A percentile compares a stretch with the other conserved stretches of the same genome.
Conservation (phyloP, 2,329 filamentous ascomycete genomes). For the Aspergillus pseudoviridinutans region DNA sequence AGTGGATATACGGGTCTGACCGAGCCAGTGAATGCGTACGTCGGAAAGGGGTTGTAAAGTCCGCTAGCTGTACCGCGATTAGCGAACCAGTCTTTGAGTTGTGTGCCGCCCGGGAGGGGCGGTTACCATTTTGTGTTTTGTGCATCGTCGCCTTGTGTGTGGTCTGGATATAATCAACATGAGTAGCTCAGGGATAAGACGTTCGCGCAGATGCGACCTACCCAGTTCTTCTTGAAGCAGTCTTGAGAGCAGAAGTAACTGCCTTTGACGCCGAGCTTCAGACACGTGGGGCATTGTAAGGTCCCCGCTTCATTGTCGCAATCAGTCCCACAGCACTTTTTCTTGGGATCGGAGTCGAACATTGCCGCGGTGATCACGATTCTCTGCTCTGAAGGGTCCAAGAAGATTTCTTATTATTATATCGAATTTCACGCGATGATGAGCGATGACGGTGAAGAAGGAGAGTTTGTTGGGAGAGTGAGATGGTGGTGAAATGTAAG, state of each 20-base stretch:
- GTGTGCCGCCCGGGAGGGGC: slow-evolving; percentile 32
- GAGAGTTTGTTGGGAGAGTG: no score
- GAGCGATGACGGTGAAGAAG: no score
- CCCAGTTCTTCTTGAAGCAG: slow-evolving; percentile 96
- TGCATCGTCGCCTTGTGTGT: slow-evolving; percentile 50
- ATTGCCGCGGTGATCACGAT: background rate
- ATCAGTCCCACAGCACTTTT: slow-evolving; percentile 65
- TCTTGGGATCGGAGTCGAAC: background rate
- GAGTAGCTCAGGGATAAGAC: slow-evolving; percentile 1
- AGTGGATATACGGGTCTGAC: slow-evolving; percentile 80
- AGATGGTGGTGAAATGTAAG: no score
- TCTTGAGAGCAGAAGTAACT: slow-evolving; percentile 79
- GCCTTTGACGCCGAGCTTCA: slow-evolving; percentile 72
- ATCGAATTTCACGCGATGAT: no score
- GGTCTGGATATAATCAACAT: background rate
- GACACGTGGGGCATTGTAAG: slow-evolving; percentile 85
- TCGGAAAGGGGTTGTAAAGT: slow-evolving; percentile 81
- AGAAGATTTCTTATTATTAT: background rate
- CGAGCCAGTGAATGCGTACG: slow-evolving; percentile 71
- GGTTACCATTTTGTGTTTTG: slow-evolving; percentile 64
- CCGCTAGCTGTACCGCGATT: slow-evolving; percentile 72
- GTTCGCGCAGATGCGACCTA: slow-evolving; percentile 43
- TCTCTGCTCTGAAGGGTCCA: background rate
- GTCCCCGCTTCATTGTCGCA: slow-evolving; percentile 78
- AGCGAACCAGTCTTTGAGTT: slow-evolving; percentile 44